A percentile compares a stretch with the other conserved stretches of the same genome.
phyloP scores from a whole-genome alignment of 495 filamentous ascomycete species.

The Collariella sp. region DNA sequence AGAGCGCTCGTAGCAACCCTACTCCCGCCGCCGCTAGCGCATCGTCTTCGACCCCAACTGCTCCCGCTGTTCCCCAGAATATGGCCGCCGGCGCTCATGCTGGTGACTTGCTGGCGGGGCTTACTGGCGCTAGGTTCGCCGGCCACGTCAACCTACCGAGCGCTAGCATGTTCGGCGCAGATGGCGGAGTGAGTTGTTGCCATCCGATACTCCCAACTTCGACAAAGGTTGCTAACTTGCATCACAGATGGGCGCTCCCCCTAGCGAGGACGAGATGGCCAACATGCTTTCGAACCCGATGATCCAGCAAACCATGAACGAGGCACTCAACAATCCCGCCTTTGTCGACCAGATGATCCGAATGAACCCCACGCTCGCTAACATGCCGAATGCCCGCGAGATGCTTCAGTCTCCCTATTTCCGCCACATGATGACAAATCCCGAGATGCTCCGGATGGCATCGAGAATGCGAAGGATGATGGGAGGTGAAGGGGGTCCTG shows the following conservation, averaged over 20 bases:
- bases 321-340: slow-evolving; percentile 85
- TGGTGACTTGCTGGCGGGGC: slow-evolving; percentile 77
- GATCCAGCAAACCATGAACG: slow-evolving; percentile 76
- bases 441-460: slow-evolving; percentile 68
- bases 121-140: slow-evolving; percentile 92
- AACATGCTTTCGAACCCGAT: slow-evolving; percentile 80
- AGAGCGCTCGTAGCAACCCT: slow-evolving; percentile 85
- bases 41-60: slow-evolving; percentile 42
- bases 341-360: slow-evolving; percentile 90
- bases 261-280: slow-evolving; percentile 66
- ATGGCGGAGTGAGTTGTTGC: slow-evolving; percentile 75
- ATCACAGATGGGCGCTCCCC: slow-evolving; percentile 80
- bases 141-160: slow-evolving; percentile 85
- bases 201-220: not conserved
- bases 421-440: slow-evolving; percentile 92
- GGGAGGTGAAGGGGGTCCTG: slow-evolving; percentile 42
- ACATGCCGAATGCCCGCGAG: slow-evolving; percentile 72
- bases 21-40: slow-evolving; percentile 49
- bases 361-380: slow-evolving; percentile 77
- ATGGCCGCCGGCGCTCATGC: slow-evolving; percentile 79
- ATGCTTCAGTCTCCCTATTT: slow-evolving; percentile 81
- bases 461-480: slow-evolving; percentile 68
- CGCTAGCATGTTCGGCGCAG: slow-evolving; percentile 84
- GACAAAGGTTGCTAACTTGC: slow-evolving; percentile 20
- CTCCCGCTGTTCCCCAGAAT: slow-evolving; percentile 68